phyloP scores from a whole-genome alignment of 495 filamentous ascomycete genomes.

The Hyaloscypha bicolor region DNA sequence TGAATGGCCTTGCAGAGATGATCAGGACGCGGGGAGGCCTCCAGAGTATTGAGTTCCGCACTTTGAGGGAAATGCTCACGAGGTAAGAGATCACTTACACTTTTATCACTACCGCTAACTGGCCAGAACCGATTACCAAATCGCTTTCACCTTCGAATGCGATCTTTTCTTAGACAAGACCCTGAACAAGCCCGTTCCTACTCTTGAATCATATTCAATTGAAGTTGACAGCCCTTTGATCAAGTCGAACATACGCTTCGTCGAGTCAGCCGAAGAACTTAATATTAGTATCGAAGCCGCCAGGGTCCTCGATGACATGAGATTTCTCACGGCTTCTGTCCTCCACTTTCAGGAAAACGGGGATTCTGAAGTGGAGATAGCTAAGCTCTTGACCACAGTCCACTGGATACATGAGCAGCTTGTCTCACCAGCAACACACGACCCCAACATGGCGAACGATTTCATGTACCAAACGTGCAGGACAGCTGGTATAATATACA shows the following conservation, averaged over 20 bases:
- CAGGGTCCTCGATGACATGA: conserved; percentile 28
- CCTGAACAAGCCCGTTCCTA: neutral
- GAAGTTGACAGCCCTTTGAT: conserved; percentile 25
- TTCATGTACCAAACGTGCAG: conserved; percentile 26
- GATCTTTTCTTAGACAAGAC: conserved; percentile 17
- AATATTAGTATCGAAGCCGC: conserved; percentile 15
- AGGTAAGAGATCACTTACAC: conserved; percentile 3
- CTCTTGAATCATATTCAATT: conserved; percentile 9
- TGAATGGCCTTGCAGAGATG: conserved; percentile 31
- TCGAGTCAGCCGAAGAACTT: conserved; percentile 1
- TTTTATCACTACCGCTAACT: neutral
- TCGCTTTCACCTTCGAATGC: conserved; percentile 28
- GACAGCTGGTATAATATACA: conserved; percentile 22
- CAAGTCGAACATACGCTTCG: conserved; percentile 15
- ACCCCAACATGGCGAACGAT: conserved; percentile 4
- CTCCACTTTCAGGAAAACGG: conserved; percentile 2
- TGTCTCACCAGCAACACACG: neutral
- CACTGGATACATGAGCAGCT: conserved; percentile 28
- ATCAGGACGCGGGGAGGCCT: conserved; percentile 27
- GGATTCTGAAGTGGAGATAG: neutral
- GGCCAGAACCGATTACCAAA: conserved; percentile 29
- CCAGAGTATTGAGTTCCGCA: conserved; percentile 7
- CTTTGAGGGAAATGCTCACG: conserved; percentile 23
- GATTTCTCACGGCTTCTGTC: conserved; percentile 28
- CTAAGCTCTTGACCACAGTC: conserved; percentile 22